Percentiles rank a stretch among this genome's conserved stretches.
Evolutionary conservation across 371 early-diverging fungal genomes (phyloP).

Genomic region (Mucor mucedo): DNA sequence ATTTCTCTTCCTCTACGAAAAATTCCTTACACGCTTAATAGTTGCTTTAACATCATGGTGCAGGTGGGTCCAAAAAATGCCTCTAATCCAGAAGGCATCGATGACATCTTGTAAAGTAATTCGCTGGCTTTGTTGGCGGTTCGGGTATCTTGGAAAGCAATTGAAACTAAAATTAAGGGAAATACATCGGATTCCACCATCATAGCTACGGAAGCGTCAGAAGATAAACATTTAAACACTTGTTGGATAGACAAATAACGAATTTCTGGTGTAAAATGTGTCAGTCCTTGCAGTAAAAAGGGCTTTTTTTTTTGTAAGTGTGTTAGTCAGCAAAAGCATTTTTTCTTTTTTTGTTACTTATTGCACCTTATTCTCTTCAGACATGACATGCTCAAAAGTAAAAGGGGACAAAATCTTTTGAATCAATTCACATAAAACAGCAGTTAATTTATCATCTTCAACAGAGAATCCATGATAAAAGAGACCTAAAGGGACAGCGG

Average conservation of each 20-base stretch:
- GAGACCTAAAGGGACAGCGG: slow-evolving; percentile 28
- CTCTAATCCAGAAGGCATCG: slow-evolving; percentile 15
- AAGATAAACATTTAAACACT: slow-evolving; percentile 46
- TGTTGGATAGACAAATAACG: slow-evolving; percentile 48
- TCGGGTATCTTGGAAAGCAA: slow-evolving; percentile 51
- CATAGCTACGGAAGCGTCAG: slow-evolving; percentile 23
- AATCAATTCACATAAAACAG: slow-evolving; percentile 37
- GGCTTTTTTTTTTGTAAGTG: slow-evolving; percentile 16
- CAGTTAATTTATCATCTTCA: slow-evolving; percentile 31
- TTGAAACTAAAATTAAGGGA: slow-evolving; percentile 35
- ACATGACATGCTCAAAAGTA: slow-evolving; percentile 30
- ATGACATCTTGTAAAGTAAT: slow-evolving; percentile 37
- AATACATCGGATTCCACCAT: slow-evolving; percentile 53
- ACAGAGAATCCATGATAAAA: slow-evolving; percentile 38
- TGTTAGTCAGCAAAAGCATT: not conserved
- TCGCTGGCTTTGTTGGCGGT: slow-evolving; percentile 48
- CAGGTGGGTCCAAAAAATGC: slow-evolving; percentile 24
- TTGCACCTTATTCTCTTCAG: slow-evolving; percentile 30
- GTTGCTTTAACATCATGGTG: slow-evolving; percentile 25
- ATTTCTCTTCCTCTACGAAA: not conserved
- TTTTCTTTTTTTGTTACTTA: not conserved
- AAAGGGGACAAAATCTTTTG: slow-evolving; percentile 37
- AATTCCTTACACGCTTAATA: slow-evolving; percentile 33
- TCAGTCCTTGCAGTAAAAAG: slow-evolving; percentile 49
- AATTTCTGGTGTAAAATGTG: slow-evolving; percentile 49